phyloP scores from a whole-genome alignment of 2,329 filamentous ascomycete genomes.

The Alternaria dauci region DNA sequence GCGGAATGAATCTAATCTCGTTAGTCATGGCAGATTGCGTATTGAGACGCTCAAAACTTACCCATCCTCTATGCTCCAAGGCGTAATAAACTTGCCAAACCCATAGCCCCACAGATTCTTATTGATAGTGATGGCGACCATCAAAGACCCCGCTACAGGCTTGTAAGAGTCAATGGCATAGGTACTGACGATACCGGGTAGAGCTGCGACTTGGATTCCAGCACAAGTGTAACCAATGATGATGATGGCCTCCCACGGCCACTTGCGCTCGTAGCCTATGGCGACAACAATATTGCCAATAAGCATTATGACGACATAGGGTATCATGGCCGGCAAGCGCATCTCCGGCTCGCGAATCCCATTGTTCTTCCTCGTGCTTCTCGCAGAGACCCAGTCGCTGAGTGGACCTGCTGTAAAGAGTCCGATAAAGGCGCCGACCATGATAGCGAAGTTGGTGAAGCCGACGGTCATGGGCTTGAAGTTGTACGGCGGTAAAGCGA shows the following conservation, averaged over 20 bases:
- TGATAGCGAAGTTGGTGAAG: slow-evolving; percentile 66
- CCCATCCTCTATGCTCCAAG: slow-evolving; percentile 60
- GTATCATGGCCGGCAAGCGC: slow-evolving; percentile 65
- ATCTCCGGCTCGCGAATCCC: slow-evolving; percentile 68
- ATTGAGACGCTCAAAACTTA: slow-evolving; percentile 34
- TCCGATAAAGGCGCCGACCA: slow-evolving; percentile 64
- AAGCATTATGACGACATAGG: slow-evolving; percentile 65
- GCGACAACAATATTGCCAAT: slow-evolving; percentile 66
- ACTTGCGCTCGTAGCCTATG: slow-evolving; percentile 62
- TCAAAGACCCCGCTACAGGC: slow-evolving; percentile 66
- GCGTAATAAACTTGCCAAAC: slow-evolving; percentile 64
- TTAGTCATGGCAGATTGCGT: slow-evolving; percentile 11
- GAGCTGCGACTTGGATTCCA: slow-evolving; percentile 67
- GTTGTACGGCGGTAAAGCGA: slow-evolving; percentile 65
- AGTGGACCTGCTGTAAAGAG: slow-evolving; percentile 64
- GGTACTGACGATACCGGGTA: slow-evolving; percentile 66
- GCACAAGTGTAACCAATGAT: slow-evolving; percentile 66
- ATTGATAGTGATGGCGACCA: slow-evolving; percentile 69
- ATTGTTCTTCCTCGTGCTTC: slow-evolving; percentile 61
- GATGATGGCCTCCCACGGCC: slow-evolving; percentile 65
- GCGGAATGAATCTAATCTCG: slow-evolving; percentile 54
- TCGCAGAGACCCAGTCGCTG: slow-evolving; percentile 65
- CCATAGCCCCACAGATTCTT: slow-evolving; percentile 72
- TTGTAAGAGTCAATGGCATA: slow-evolving; percentile 73
- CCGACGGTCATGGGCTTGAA: slow-evolving; percentile 60